Percentiles rank a stretch among this genome's conserved stretches.
Evolutionary conservation across 345 rosid genomes (phyloP).

Genomic region (Populus pruinosa): DNA sequence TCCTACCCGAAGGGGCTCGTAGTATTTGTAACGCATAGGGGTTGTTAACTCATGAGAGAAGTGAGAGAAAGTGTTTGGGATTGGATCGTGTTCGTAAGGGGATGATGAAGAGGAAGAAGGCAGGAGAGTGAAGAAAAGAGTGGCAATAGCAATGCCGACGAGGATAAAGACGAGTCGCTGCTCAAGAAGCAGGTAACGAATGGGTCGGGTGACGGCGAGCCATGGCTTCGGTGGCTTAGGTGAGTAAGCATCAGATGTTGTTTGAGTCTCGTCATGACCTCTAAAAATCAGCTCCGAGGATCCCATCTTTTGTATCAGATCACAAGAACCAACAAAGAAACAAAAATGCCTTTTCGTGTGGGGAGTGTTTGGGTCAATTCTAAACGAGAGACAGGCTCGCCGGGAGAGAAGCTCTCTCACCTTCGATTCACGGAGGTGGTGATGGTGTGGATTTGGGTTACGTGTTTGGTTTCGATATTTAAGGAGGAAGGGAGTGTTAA

Average conservation of each 20-base stretch:
- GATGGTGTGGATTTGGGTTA: not conserved
- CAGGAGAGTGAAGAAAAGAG: constrained; percentile 54
- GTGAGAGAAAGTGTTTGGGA: constrained; percentile 32
- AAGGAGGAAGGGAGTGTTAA: not conserved
- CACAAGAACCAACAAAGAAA: not conserved
- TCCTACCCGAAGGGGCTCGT: constrained; percentile 33
- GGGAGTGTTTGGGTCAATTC: not conserved
- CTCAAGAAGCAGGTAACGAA: constrained; percentile 81
- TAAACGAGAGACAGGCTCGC: constrained; percentile 1
- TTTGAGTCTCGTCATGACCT: constrained; percentile 64
- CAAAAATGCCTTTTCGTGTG: not conserved
- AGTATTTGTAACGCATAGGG: constrained; percentile 19
- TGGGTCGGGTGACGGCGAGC: constrained; percentile 54
- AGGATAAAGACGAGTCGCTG: constrained; percentile 87
- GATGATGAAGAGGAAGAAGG: constrained; percentile 40
- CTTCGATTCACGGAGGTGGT: not conserved
- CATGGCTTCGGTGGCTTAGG: constrained; percentile 77
- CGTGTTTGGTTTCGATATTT: constrained; percentile 3
- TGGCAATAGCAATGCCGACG: constrained; percentile 83
- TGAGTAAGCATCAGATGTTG: constrained; percentile 45
- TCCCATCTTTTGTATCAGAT: constrained; percentile 35
- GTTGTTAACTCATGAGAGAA: constrained; percentile 13
- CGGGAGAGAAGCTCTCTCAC: not conserved
- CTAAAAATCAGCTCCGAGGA: constrained; percentile 72
- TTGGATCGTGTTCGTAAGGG: constrained; percentile 16